These are phyloP conservation scores for Prunella vulgaris DNA, from an alignment of 257 asterid species.

Conservation along the genomic window DNA sequence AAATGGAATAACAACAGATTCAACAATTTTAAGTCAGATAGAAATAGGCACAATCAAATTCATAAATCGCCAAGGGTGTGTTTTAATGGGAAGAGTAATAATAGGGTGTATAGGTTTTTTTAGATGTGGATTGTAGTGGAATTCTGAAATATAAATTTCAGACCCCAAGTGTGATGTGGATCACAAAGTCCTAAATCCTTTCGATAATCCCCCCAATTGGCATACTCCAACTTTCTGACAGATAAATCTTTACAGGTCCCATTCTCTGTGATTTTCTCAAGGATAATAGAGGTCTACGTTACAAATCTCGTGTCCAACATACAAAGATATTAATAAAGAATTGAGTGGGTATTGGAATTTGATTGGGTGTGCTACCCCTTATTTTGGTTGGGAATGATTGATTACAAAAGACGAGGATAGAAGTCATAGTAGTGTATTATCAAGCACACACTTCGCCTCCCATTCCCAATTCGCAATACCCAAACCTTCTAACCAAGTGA, in stretches of 20 bases:
- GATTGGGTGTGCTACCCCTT: neutral
- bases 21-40: constrained; percentile 8
- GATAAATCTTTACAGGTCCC: neutral
- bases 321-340: neutral
- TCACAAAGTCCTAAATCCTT: too few relatives aligned
- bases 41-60: neutral
- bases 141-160: too few relatives aligned
- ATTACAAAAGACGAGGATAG: neutral
- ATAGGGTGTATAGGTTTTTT: too few relatives aligned
- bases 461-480: neutral
- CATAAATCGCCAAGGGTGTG: neutral
- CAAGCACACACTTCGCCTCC: neutral
- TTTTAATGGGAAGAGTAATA: too few relatives aligned
- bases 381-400: neutral
- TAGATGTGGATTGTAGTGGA: neutral
- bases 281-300: neutral
- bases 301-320: neutral
- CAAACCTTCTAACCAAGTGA: neutral
- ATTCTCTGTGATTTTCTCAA: constrained; percentile 4
- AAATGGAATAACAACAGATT: neutral
- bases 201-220: too few relatives aligned
- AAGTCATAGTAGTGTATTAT: neutral
- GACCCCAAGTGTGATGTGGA: too few relatives aligned
- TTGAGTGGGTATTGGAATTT: neutral
- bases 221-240: neutral